Evolutionary conservation across 1,139 yeast genomes (phyloP).

Genomic region (Saccharomyces hybrid): DNA sequence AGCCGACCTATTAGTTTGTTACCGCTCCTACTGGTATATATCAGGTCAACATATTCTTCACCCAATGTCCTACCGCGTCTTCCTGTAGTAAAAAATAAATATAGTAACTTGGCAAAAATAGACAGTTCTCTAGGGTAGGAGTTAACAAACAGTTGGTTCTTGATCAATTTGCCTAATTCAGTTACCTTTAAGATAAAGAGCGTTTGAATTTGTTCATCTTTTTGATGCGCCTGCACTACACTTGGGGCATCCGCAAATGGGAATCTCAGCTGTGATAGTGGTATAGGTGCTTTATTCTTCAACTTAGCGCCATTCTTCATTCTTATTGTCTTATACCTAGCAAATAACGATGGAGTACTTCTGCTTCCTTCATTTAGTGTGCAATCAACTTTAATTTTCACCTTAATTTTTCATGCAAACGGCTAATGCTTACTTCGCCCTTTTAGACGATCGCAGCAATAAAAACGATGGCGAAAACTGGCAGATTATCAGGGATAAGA

Average conservation of each 20-base stretch:
- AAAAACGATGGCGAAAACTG: neutral
- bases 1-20: slow-evolving; percentile 40
- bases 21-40: slow-evolving; percentile 55
- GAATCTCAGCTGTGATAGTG: slow-evolving; percentile 11
- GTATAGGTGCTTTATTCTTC: neutral
- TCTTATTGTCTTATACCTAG: neutral
- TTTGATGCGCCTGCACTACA: slow-evolving; percentile 76
- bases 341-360: neutral
- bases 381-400: neutral
- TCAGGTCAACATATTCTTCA: slow-evolving; percentile 85
- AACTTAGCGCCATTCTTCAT: neutral
- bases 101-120: slow-evolving; percentile 49
- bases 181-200: slow-evolving; percentile 48
- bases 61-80: slow-evolving; percentile 79
- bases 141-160: slow-evolving; percentile 64
- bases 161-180: slow-evolving; percentile 39
- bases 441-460: neutral
- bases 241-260: slow-evolving; percentile 41
- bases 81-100: slow-evolving; percentile 65
- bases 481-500: neutral
- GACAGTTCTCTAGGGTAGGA: slow-evolving; percentile 57
- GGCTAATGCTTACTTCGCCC: neutral
- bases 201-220: slow-evolving; percentile 67
- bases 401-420: neutral
- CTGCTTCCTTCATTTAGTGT: neutral